Percentiles rank a stretch among this genome's conserved stretches.
Conservation (phyloP, 345 rosid species). For the Excoecaria agallocha region DNA sequence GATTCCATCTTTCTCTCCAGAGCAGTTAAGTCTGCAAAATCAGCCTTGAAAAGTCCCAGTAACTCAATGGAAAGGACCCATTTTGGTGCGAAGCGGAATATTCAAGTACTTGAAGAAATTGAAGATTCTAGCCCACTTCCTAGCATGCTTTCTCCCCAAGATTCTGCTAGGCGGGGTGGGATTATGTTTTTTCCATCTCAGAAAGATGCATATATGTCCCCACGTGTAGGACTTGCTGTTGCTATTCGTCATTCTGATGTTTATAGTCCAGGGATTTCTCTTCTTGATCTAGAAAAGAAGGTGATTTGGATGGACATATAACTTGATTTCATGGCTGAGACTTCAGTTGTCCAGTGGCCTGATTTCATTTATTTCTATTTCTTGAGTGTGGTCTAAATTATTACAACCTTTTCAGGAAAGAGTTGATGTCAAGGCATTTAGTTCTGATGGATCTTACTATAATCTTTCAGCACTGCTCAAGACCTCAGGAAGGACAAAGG, state of each 20-base stretch:
- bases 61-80: constrained; percentile 55
- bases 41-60: constrained; percentile 51
- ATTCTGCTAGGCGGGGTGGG: constrained; percentile 74
- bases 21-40: constrained; percentile 64
- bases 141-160: constrained; percentile 97
- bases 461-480: constrained; percentile 80
- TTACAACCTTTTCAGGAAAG: constrained; percentile 62
- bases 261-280: constrained; percentile 90
- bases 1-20: constrained; percentile 62
- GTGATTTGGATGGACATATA: constrained; percentile 34
- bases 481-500: constrained; percentile 98
- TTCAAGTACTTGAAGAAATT: constrained; percentile 72
- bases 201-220: constrained; percentile 71
- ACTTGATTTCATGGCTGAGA: not conserved
- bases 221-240: constrained; percentile 79
- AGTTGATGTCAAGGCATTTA: constrained; percentile 75
- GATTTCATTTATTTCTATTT: not conserved
- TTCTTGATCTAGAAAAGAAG: constrained; percentile 95
- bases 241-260: constrained; percentile 72
- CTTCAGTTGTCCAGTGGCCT: constrained; percentile 9
- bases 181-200: constrained; percentile 65
- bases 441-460: constrained; percentile 78
- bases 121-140: constrained; percentile 88
- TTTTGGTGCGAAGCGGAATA: constrained; percentile 48
- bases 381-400: constrained; percentile 6